Conservation (phyloP, 2,329 filamentous ascomycete species). For the Monilinia vaccinii-corymbosi region DNA sequence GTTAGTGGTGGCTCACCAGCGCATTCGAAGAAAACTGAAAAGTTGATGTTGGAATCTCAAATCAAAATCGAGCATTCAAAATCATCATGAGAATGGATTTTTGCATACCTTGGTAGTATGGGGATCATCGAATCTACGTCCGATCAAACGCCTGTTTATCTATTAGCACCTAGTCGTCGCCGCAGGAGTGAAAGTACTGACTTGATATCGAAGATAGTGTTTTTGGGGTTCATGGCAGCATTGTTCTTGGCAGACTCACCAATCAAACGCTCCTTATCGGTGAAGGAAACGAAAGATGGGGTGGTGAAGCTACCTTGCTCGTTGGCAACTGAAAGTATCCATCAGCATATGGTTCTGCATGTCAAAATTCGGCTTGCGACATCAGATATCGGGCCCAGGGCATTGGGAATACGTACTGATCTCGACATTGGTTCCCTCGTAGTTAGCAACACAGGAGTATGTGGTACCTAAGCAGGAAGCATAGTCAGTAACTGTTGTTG, state of each 20-base stretch:
- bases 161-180: slow-evolving; percentile 11
- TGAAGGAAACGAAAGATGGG: slow-evolving; percentile 98
- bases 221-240: slow-evolving; percentile 97
- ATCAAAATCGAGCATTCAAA: too few relatives aligned
- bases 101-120: slow-evolving; percentile 80
- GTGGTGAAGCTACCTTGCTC: slow-evolving; percentile 99
- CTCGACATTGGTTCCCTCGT: slow-evolving; percentile 98
- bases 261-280: slow-evolving; percentile 95
- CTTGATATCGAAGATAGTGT: slow-evolving; percentile 99
- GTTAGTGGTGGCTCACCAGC: not conserved
- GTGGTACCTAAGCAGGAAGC: slow-evolving; percentile 65
- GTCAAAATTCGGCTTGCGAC: not conserved
- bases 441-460: slow-evolving; percentile 99
- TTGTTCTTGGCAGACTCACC: slow-evolving; percentile 99
- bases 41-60: not conserved
- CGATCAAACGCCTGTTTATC: slow-evolving; percentile 76
- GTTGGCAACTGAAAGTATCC: slow-evolving; percentile 59
- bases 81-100: not conserved
- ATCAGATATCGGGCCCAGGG: not conserved
- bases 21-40: not conserved
- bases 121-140: slow-evolving; percentile 87
- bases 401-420: slow-evolving; percentile 42
- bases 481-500: slow-evolving; percentile 22
- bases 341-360: not conserved
- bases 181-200: slow-evolving; percentile 38